Evolutionary conservation across 139 green algal species (phyloP), one percentile per base, ranked within the genome.

Genomic region (Eudorina sp.): DNA sequence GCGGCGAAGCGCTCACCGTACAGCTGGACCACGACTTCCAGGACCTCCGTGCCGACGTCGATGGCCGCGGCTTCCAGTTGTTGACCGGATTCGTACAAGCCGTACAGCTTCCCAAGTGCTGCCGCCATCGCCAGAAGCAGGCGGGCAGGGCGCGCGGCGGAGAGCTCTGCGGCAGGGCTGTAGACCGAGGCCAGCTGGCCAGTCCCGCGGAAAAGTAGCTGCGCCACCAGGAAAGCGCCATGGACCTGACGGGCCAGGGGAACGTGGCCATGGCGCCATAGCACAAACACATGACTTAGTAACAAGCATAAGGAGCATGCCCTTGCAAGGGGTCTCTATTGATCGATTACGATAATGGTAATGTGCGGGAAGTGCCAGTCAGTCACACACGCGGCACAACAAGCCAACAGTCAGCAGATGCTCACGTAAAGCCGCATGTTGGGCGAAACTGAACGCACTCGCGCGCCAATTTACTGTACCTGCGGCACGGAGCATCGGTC

Each of bases 1-100:
- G 58, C 58, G 58, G 58, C 58, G 21, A 86, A 7, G 43, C 64
- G n/a, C 5, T 7, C 38, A 13, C 60, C 41, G 58, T 86, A 86
- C 43, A 87, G n/a, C 64, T 53, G 19, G 0, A 78, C 81, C 31
- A 1, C 46, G 31, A 43, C 62, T 45, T 87, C 81, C 46, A 87
- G 45, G 18, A 78, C 64, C 0, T 4, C n/a, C 1, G 23, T 19
- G 4, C 62, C 64, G 29, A 45, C 62, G 11, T 87, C 81, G 5
- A 87, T 38, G 16, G 19, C n/a, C 13, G 62, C 62, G 2, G 64
- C 45, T 3, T 87, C 62, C 4, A 78, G 45, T 3, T 27, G n/a
- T 0, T 60, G 38, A 8, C 60, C 6, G 43, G 4, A 41, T 3
- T 48, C 41, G 41, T 64, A 76, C 29, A 0, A 34, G 19, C 25